Percentiles rank a stretch among this genome's conserved stretches.
phyloP scores from a whole-genome alignment of 257 asterid genomes.

The Salvia rosmarinus region DNA sequence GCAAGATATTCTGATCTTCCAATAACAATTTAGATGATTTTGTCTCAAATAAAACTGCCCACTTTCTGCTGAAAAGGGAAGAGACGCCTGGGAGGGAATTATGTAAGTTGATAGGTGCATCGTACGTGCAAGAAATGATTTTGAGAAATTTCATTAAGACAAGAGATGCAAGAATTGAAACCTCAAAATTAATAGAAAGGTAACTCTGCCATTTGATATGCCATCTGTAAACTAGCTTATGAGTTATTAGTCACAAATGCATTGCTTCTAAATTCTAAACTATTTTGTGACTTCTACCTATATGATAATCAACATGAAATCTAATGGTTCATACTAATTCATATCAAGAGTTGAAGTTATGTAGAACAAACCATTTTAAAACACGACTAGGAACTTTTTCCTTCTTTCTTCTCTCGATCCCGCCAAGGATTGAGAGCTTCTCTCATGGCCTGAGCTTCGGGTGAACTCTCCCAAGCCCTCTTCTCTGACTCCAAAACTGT shows the following conservation, averaged over 20 bases:
- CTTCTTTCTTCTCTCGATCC: slow-evolving; percentile 48
- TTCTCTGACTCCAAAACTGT: slow-evolving; percentile 84
- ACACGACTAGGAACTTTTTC: slow-evolving; percentile 45
- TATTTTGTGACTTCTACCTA: neutral
- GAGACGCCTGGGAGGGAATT: neutral
- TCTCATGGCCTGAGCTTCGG: slow-evolving; percentile 86
- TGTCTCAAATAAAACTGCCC: neutral
- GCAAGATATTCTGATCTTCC: slow-evolving; percentile 25
- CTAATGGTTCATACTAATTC: neutral
- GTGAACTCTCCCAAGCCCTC: slow-evolving; percentile 75
- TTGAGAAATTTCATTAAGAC: neutral
- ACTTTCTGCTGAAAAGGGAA: slow-evolving; percentile 34
- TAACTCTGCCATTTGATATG: neutral
- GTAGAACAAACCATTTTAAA: slow-evolving; percentile 21
- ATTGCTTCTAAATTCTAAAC: neutral
- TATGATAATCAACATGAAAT: neutral
- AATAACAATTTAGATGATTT: slow-evolving; percentile 11
- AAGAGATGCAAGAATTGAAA: neutral
- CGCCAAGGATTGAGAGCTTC: slow-evolving; percentile 96
- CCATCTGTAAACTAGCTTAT: neutral
- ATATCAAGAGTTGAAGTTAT: neutral
- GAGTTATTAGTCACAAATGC: slow-evolving; percentile 5
- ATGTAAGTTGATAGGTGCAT: neutral
- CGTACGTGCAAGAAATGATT: neutral
- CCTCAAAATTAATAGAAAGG: too few relatives aligned